These are phyloP conservation scores for Plantago ovata DNA, from an alignment of 257 asterid genomes.

Conservation along the genomic window DNA sequence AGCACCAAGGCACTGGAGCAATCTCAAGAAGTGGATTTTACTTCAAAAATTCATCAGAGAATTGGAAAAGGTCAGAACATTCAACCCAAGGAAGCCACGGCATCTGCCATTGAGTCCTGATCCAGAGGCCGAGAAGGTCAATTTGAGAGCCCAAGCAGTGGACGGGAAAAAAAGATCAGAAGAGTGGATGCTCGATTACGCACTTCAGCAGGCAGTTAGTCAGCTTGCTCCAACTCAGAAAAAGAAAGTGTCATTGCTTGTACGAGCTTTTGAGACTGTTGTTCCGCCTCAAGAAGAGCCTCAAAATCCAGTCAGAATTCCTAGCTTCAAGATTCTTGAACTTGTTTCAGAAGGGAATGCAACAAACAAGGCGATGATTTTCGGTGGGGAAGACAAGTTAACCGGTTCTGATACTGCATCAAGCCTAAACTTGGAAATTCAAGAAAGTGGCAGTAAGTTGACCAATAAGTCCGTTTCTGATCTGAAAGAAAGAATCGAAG, in stretches of 20 bases:
- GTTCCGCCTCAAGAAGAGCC: conserved; percentile 59
- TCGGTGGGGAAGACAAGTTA: background rate
- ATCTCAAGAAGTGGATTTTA: conserved; percentile 88
- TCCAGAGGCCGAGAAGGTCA: conserved; percentile 60
- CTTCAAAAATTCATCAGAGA: conserved; percentile 82
- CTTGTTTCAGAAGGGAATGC: conserved; percentile 9
- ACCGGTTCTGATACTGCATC: background rate
- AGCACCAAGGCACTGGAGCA: conserved; percentile 91
- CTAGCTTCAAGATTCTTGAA: conserved; percentile 23
- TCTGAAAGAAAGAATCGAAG: background rate
- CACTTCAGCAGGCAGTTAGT: conserved; percentile 82
- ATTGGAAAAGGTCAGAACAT: conserved; percentile 70
- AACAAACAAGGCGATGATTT: background rate
- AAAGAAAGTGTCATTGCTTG: conserved; percentile 74
- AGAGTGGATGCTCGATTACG: conserved; percentile 98
- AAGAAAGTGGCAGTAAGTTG: conserved; percentile 9
- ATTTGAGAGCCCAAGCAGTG: conserved; percentile 50
- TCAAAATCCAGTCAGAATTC: conserved; percentile 31
- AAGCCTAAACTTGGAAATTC: conserved; percentile 4
- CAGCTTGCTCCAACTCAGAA: conserved; percentile 95
- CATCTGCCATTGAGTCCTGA: conserved; percentile 46
- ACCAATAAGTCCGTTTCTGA: background rate
- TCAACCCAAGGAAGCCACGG: conserved; percentile 51
- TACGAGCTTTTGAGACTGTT: conserved; percentile 90
- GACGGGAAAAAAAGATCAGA: conserved; percentile 68